Conservation (phyloP, 176 grass and related monocot genomes). For the Oryza brachyantha region DNA sequence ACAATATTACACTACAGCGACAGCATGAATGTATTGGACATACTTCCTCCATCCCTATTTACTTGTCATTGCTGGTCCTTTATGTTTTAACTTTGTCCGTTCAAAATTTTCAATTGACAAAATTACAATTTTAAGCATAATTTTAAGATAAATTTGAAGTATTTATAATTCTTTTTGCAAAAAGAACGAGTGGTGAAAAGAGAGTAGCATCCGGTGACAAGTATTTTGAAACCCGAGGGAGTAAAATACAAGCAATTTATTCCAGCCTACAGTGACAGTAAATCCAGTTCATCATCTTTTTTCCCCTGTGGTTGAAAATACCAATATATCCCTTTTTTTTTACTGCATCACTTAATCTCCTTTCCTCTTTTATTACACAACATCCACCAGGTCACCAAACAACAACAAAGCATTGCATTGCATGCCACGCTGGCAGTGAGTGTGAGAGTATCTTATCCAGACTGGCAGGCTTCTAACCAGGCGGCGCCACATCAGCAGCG, state of each 20-base stretch:
- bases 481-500: constrained; percentile 52
- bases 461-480: constrained; percentile 50
- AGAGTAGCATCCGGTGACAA: too few species aligned
- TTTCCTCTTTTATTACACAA: neutral
- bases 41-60: too few species aligned
- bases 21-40: neutral
- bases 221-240: too few species aligned
- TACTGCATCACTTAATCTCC: neutral
- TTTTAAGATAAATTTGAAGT: too few species aligned
- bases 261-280: neutral
- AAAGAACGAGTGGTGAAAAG: too few species aligned
- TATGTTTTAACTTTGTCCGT: too few species aligned
- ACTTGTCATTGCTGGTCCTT: too few species aligned
- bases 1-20: neutral
- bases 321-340: neutral
- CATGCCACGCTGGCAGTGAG: neutral
- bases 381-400: neutral
- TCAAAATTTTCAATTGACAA: too few species aligned
- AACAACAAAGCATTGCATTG: neutral
- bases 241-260: neutral
- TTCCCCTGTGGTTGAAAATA: neutral
- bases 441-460: constrained; percentile 55
- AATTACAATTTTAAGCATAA: too few species aligned
- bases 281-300: neutral
- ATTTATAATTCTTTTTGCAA: too few species aligned